Percentiles rank a stretch among this genome's conserved stretches.
phyloP scores from a whole-genome alignment of 768 basidiomycete species.

The Phlegmacium glaucopus region DNA sequence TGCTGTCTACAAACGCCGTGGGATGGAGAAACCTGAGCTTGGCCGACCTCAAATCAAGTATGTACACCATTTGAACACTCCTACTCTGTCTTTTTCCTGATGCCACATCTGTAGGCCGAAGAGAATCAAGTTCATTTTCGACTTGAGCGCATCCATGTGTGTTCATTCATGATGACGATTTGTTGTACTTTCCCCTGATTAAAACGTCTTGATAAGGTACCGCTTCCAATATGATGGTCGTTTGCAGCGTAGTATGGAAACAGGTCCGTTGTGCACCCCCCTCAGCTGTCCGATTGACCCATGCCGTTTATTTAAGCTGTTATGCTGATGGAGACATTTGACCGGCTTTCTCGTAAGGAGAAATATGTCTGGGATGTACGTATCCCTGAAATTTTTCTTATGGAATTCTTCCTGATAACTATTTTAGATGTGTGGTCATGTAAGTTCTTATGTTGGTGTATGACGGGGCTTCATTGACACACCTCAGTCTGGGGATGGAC shows the following conservation, averaged over 20 bases:
- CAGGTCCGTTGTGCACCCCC: constrained; percentile 38
- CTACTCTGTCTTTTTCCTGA: not conserved
- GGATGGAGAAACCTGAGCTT: constrained; percentile 66
- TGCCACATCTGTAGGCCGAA: constrained; percentile 45
- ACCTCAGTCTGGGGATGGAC: constrained; percentile 57
- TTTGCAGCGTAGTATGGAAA: constrained; percentile 59
- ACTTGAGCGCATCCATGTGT: constrained; percentile 67
- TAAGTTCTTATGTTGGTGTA: constrained; percentile 27
- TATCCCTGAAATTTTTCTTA: constrained; percentile 6
- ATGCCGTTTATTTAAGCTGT: constrained; percentile 37
- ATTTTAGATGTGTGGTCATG: constrained; percentile 62
- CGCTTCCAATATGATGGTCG: constrained; percentile 74
- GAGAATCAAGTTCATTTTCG: constrained; percentile 65
- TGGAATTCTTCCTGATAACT: not conserved
- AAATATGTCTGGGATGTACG: constrained; percentile 78
- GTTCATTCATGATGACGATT: constrained; percentile 8
- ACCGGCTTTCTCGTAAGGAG: constrained; percentile 57
- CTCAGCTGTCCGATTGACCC: not conserved
- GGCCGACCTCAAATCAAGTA: constrained; percentile 69
- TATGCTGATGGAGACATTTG: constrained; percentile 74
- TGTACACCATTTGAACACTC: constrained; percentile 4
- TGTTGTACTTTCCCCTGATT: not conserved
- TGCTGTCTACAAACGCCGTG: constrained; percentile 67
- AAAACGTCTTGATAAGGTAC: constrained; percentile 40
- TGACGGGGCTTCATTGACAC: not conserved